Conservation (phyloP, 306 rosid species). For the Inga leiocalycina region DNA sequence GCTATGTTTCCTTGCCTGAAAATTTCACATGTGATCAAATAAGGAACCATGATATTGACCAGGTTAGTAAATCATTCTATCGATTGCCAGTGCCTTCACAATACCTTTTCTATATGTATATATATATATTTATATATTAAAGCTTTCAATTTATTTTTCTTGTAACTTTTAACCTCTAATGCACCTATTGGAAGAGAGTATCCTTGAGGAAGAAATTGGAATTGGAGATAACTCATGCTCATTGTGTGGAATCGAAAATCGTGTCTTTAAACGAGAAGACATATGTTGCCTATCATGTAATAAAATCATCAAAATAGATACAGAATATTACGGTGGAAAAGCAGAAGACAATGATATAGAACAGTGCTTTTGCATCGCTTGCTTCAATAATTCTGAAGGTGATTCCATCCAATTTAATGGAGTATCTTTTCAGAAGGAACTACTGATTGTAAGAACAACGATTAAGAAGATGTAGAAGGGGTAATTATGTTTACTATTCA, state of each 20-base stretch:
- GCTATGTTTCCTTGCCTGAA: conserved; percentile 40
- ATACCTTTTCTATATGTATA: background rate
- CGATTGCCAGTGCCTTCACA: background rate
- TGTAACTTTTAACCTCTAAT: background rate
- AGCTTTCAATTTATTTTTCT: background rate
- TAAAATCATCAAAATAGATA: conserved; percentile 35
- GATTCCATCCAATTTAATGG: conserved; percentile 42
- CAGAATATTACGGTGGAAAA: conserved; percentile 39
- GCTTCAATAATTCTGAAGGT: conserved; percentile 46
- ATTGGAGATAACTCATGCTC: conserved; percentile 43
- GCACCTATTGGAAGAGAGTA: conserved; percentile 37
- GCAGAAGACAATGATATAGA: conserved; percentile 38
- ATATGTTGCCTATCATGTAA: conserved; percentile 50
- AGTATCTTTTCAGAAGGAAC: conserved; percentile 41
- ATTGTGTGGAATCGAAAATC: conserved; percentile 46
- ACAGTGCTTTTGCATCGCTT: conserved; percentile 46
- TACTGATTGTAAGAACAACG: conserved; percentile 38
- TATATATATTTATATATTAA: background rate
- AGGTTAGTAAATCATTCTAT: conserved; percentile 36
- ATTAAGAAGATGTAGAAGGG: conserved; percentile 43
- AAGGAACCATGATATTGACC: conserved; percentile 41
- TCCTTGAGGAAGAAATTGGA: conserved; percentile 28
- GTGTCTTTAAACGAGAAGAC: conserved; percentile 39
- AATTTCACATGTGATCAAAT: conserved; percentile 41
- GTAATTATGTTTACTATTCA: conserved; percentile 39